Conservation (phyloP, 1,284 basidiomycete species). For the Pholiota adiposa region DNA sequence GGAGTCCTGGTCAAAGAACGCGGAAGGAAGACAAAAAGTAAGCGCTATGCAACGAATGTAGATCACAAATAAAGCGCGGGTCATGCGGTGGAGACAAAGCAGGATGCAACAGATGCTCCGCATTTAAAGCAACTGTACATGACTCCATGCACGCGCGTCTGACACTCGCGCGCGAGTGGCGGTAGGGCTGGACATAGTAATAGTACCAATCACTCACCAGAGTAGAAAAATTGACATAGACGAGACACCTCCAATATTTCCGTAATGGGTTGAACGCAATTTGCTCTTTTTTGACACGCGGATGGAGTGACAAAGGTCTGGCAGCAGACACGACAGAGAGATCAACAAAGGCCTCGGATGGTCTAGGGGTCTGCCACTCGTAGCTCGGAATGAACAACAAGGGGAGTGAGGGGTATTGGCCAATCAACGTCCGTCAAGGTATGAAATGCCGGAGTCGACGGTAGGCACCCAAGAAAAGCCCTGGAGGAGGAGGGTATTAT, state of each 20-base stretch:
- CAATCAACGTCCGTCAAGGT: constrained; percentile 19
- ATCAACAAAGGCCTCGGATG: constrained; percentile 23
- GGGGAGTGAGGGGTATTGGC: constrained; percentile 15
- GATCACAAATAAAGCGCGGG: neutral
- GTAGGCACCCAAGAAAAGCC: constrained; percentile 20
- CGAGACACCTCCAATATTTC: constrained; percentile 20
- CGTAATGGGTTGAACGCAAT: constrained; percentile 2
- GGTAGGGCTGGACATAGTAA: neutral
- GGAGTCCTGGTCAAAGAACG: neutral
- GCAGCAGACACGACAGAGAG: constrained; percentile 13
- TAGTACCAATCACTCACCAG: constrained; percentile 30
- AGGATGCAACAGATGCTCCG: neutral
- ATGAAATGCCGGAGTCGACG: constrained; percentile 21
- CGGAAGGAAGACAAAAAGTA: neutral
- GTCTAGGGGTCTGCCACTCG: constrained; percentile 8
- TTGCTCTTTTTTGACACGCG: constrained; percentile 1
- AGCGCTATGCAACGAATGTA: neutral
- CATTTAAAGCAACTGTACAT: neutral
- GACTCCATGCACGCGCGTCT: neutral
- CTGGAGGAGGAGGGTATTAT: constrained; percentile 13
- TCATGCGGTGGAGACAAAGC: neutral
- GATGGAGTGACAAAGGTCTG: constrained; percentile 1
- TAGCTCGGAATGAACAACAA: constrained; percentile 16
- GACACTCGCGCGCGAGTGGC: neutral
- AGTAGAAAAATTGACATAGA: constrained; percentile 35